A percentile compares a stretch with the other conserved stretches of the same genome.
Conservation (phyloP, 2,329 filamentous ascomycete species). For the Fusarium sp. region DNA sequence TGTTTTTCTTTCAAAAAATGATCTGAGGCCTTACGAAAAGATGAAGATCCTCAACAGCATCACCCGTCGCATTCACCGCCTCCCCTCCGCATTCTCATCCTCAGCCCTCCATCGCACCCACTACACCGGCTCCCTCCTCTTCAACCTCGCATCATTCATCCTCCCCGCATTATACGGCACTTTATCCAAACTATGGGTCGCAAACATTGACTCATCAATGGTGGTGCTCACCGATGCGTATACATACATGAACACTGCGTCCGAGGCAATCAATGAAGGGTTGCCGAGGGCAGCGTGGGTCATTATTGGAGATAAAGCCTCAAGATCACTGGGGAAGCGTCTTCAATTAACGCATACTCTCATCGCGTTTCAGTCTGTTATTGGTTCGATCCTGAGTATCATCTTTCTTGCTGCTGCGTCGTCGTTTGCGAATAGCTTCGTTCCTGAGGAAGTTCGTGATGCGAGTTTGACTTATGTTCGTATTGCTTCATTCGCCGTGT, state of each 20-base stretch:
- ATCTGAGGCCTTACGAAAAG: fast-evolving
- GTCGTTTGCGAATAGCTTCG: conserved; percentile 69
- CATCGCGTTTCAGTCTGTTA: conserved; percentile 67
- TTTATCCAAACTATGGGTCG: conserved; percentile 77
- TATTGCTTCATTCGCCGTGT: conserved; percentile 70
- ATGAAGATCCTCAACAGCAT: conserved; percentile 18
- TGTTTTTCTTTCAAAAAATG: fast-evolving
- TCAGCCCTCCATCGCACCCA: conserved; percentile 34
- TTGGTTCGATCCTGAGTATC: conserved; percentile 71
- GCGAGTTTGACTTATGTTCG: conserved; percentile 73
- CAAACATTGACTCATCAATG: conserved; percentile 69
- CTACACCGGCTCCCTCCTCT: conserved; percentile 68
- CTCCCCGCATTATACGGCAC: conserved; percentile 76
- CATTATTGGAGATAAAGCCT: conserved; percentile 73
- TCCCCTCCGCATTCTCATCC: background rate
- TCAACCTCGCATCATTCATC: conserved; percentile 72
- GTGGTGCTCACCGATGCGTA: conserved; percentile 61
- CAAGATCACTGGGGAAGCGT: conserved; percentile 61
- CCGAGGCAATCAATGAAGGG: conserved; percentile 78
- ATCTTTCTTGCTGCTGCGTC: conserved; percentile 66
- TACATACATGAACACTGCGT: conserved; percentile 75
- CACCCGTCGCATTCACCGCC: background rate
- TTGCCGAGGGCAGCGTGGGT: conserved; percentile 76
- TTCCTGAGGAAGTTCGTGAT: conserved; percentile 67
- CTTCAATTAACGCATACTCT: conserved; percentile 72